These are phyloP conservation scores for Phytophthora syringae DNA, from an alignment of 352 stramenopile genomes.

Conservation along the genomic window DNA sequence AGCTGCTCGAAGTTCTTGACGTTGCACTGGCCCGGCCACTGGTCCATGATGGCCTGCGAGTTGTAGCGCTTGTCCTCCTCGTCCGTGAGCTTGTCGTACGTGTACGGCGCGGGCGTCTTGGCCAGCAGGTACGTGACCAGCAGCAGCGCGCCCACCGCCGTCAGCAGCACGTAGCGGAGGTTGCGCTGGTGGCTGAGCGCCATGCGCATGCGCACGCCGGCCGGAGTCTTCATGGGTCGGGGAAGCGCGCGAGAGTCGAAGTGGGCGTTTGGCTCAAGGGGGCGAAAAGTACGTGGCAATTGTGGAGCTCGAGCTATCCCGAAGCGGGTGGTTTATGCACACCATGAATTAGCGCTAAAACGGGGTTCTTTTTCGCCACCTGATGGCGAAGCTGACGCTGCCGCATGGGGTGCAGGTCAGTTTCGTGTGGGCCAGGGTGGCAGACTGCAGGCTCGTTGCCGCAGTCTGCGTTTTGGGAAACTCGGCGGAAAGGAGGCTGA, in stretches of 20 bases:
- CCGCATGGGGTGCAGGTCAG: too few species aligned
- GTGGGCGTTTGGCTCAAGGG: constrained; percentile 18
- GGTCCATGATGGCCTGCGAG: constrained; percentile 53
- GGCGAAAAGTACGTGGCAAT: constrained; percentile 35
- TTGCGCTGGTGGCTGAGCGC: constrained; percentile 68
- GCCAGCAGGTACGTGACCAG: constrained; percentile 55
- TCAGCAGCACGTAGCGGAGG: constrained; percentile 58
- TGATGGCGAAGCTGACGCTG: not conserved
- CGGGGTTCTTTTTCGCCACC: constrained; percentile 1
- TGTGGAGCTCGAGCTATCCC: constrained; percentile 9
- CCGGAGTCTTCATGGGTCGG: constrained; percentile 58
- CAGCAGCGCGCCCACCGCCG: constrained; percentile 46
- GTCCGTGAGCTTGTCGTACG: constrained; percentile 57
- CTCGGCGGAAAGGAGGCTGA: constrained; percentile 21
- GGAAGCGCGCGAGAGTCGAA: constrained; percentile 25
- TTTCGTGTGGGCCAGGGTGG: not conserved
- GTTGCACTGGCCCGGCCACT: constrained; percentile 79
- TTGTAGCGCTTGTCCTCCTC: constrained; percentile 61
- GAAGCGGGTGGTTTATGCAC: constrained; percentile 3
- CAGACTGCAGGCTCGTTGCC: not conserved
- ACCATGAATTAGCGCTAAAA: constrained; percentile 16
- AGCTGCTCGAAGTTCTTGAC: constrained; percentile 90
- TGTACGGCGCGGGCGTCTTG: constrained; percentile 47
- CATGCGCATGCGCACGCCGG: constrained; percentile 74
- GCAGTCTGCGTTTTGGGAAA: too few species aligned